Percentiles rank a stretch among this genome's conserved stretches.
phyloP scores from a whole-genome alignment of 2,329 filamentous ascomycete species.

The Penicillium sp. region DNA sequence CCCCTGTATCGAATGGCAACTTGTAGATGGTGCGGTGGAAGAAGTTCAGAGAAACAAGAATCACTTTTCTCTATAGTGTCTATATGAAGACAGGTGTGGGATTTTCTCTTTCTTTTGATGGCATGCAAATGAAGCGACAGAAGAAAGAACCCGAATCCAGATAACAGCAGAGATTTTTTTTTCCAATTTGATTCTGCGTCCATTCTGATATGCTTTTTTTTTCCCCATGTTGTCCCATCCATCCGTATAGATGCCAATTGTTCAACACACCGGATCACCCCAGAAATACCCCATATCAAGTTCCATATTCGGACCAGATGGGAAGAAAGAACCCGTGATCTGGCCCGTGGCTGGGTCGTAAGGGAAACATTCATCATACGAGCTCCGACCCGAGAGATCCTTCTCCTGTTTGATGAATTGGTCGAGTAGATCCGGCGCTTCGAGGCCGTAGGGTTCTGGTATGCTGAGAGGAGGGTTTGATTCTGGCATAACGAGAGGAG shows the following conservation, averaged over 20 bases:
- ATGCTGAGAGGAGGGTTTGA: conserved; percentile 15
- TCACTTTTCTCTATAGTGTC: conserved; percentile 7
- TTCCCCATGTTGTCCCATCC: background rate
- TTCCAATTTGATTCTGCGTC: conserved; percentile 3
- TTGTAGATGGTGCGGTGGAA: background rate
- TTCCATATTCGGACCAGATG: conserved; percentile 23
- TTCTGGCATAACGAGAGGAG: conserved; percentile 16
- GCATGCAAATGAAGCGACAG: conserved; percentile 7
- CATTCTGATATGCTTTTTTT: background rate
- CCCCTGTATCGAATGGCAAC: background rate
- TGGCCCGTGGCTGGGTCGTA: conserved; percentile 31
- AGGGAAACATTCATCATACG: conserved; percentile 27
- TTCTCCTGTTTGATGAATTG: conserved; percentile 25
- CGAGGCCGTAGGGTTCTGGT: conserved; percentile 15
- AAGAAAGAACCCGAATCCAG: conserved; percentile 1
- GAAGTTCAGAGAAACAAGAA: conserved; percentile 2
- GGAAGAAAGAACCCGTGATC: conserved; percentile 34
- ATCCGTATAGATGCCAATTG: background rate
- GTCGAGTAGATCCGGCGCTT: conserved; percentile 21
- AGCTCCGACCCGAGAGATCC: conserved; percentile 15
- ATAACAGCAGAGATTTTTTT: conserved; percentile 1
- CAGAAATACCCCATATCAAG: conserved; percentile 28
- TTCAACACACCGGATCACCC: conserved; percentile 25
- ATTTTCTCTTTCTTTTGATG: conserved; percentile 2
- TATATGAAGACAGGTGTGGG: conserved; percentile 1